These are phyloP conservation scores for Claviceps sp. DNA, from an alignment of 2,329 filamentous ascomycete genomes.

Conservation along the genomic window DNA sequence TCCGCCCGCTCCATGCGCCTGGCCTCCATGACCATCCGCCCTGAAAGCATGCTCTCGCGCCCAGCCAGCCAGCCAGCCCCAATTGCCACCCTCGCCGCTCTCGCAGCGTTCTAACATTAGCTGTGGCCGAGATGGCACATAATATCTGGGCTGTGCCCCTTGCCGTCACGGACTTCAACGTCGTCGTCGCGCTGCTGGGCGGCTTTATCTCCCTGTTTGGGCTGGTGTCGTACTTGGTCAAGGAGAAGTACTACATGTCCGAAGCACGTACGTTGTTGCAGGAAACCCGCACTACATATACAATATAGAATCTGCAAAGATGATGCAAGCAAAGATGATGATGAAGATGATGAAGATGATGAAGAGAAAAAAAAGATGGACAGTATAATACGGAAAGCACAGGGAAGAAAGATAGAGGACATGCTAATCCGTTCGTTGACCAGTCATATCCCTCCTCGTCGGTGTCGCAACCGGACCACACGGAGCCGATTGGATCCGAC, in stretches of 20 bases:
- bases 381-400: no score
- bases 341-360: no score
- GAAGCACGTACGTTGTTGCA: conserved; percentile 57
- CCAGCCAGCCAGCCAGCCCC: conserved; percentile 1
- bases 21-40: background rate
- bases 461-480: conserved; percentile 69
- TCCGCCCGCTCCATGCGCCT: background rate
- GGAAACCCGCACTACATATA: no score
- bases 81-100: background rate
- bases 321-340: no score
- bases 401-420: no score
- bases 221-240: conserved; percentile 76
- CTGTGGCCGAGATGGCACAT: conserved; percentile 10
- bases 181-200: conserved; percentile 65
- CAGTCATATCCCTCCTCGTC: conserved; percentile 67
- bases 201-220: conserved; percentile 87
- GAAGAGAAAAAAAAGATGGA: no score
- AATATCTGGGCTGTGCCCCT: conserved; percentile 29
- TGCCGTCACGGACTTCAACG: conserved; percentile 65
- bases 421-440: no score
- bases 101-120: conserved; percentile 11
- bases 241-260: conserved; percentile 82
- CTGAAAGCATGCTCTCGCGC: conserved; percentile 5
- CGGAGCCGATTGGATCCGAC: conserved; percentile 63
- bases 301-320: no score